A percentile compares a stretch with the other conserved stretches of the same genome.
Conservation (phyloP, 225 moss, liverwort and hornwort species). For the Polytrichum commune region DNA sequence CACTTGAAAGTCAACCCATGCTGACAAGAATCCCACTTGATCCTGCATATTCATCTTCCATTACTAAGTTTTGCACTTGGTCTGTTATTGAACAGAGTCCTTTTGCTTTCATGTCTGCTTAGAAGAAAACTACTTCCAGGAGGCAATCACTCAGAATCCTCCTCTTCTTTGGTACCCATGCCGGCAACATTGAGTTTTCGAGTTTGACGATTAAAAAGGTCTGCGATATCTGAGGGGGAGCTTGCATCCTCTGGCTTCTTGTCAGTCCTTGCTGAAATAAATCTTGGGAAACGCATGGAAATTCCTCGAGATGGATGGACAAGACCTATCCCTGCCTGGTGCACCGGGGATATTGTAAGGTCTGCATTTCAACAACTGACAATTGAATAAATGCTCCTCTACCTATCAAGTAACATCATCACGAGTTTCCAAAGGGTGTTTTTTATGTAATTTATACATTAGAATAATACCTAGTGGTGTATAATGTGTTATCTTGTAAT, state of each 20-base stretch:
- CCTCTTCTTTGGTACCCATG: conserved; percentile 18
- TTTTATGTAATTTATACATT: too few species aligned
- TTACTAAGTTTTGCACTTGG: too few species aligned
- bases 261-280: conserved; percentile 72
- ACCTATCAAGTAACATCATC: too few species aligned
- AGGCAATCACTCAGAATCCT: conserved; percentile 29
- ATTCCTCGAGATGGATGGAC: conserved; percentile 82
- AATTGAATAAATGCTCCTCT: too few species aligned
- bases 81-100: too few species aligned
- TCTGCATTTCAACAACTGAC: conserved; percentile 41
- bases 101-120: too few species aligned
- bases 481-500: too few species aligned
- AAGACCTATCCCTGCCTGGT: conserved; percentile 82
- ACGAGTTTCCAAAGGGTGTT: too few species aligned
- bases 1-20: too few species aligned
- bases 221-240: conserved; percentile 67
- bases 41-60: too few species aligned
- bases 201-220: conserved; percentile 75
- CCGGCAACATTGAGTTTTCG: conserved; percentile 69
- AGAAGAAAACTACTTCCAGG: background rate
- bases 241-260: conserved; percentile 77
- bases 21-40: too few species aligned
- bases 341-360: conserved; percentile 86
- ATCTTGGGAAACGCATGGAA: conserved; percentile 91
- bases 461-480: too few species aligned